phyloP scores from a whole-genome alignment of 768 basidiomycete species.

The Lentinula boryana region DNA sequence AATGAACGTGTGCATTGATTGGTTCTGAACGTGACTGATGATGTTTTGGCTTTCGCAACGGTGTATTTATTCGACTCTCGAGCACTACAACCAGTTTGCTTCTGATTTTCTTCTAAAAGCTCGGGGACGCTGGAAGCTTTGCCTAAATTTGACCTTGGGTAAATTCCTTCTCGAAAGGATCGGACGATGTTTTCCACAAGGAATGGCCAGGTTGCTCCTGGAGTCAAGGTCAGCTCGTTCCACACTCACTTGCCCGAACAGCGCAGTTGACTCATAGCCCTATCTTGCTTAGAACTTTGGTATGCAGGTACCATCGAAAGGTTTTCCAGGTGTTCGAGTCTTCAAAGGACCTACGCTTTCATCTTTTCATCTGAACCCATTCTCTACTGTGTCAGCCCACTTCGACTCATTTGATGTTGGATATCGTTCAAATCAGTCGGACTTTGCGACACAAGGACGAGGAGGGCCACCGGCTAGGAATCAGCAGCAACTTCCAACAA shows the following conservation, averaged over 20 bases:
- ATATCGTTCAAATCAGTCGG: neutral
- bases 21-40: neutral
- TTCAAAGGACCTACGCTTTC: conserved; percentile 5
- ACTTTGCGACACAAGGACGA: neutral
- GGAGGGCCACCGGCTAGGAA: too few relatives aligned
- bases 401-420: conserved; percentile 4
- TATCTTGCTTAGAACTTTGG: neutral
- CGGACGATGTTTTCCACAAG: neutral
- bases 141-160: neutral
- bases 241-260: neutral
- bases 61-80: neutral
- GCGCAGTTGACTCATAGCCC: neutral
- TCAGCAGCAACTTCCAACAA: neutral
- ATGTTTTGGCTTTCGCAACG: neutral
- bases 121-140: neutral
- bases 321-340: neutral
- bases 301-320: neutral
- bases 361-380: neutral
- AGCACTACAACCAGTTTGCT: neutral
- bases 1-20: neutral
- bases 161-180: neutral
- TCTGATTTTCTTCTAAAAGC: neutral
- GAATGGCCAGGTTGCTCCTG: neutral
- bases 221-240: neutral
- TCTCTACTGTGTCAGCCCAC: neutral